A percentile compares a stretch with the other conserved stretches of the same genome.
These are phyloP conservation scores for Epichloe typhina DNA, from an alignment of 2,329 filamentous ascomycete genomes.

Conservation along the genomic window DNA sequence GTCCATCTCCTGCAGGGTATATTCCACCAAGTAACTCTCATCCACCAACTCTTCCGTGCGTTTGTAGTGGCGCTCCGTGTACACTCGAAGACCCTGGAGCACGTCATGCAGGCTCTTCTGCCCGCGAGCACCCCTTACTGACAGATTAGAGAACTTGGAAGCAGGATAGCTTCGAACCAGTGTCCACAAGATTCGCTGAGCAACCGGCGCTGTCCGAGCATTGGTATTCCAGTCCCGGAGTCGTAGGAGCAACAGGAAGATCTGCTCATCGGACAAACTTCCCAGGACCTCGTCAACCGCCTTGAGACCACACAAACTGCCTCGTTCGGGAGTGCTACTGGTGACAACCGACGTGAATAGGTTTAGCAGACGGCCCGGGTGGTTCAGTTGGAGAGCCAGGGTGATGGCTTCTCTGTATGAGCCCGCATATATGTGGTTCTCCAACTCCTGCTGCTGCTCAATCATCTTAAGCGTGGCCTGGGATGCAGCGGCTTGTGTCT, in stretches of 20 bases:
- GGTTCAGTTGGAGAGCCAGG: slow-evolving; percentile 83
- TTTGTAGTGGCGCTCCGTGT: slow-evolving; percentile 87
- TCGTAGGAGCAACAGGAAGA: slow-evolving; percentile 69
- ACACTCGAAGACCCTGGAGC: slow-evolving; percentile 72
- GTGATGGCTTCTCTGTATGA: slow-evolving; percentile 90
- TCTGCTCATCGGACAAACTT: slow-evolving; percentile 69
- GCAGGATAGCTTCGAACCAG: slow-evolving; percentile 73
- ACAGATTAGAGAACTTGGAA: slow-evolving; percentile 59
- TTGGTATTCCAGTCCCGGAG: slow-evolving; percentile 97
- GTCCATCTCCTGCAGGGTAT: slow-evolving; percentile 89
- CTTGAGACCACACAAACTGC: slow-evolving; percentile 48
- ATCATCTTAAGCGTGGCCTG: slow-evolving; percentile 65
- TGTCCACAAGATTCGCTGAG: slow-evolving; percentile 72
- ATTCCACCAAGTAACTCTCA: slow-evolving; percentile 89
- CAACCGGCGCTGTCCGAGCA: slow-evolving; percentile 68
- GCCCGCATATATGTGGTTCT: slow-evolving; percentile 80
- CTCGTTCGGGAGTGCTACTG: slow-evolving; percentile 43
- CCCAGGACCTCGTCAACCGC: slow-evolving; percentile 75
- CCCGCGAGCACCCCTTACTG: slow-evolving; percentile 41
- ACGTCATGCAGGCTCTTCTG: slow-evolving; percentile 68
- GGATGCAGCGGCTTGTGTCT: slow-evolving; percentile 63
- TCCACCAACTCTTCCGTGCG: slow-evolving; percentile 81
- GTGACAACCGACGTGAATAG: slow-evolving; percentile 74
- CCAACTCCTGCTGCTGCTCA: slow-evolving; percentile 86
- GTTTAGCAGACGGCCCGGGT: slow-evolving; percentile 72